Conservation (phyloP, 768 basidiomycete species). For the Collybiopsis luxurians region DNA sequence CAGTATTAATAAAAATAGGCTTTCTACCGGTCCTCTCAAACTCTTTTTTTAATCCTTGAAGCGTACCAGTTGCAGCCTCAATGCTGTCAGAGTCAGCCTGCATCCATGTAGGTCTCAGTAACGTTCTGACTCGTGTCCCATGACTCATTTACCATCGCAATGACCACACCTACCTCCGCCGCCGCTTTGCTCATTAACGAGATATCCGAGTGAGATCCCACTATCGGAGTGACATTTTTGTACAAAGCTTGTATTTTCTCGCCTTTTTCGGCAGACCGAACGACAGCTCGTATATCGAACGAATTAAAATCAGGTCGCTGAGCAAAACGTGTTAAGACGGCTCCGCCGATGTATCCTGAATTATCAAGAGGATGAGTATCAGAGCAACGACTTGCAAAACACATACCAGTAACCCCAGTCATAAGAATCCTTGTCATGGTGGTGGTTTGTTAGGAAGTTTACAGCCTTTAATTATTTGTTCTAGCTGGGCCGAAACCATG, state of each 20-base stretch:
- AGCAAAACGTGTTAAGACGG: too few species aligned
- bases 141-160: background rate
- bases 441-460: background rate
- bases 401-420: constrained; percentile 8
- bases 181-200: constrained; percentile 1
- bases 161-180: constrained; percentile 6
- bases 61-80: constrained; percentile 27
- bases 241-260: constrained; percentile 5
- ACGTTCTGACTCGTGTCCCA: background rate
- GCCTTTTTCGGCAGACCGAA: constrained; percentile 7
- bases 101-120: background rate
- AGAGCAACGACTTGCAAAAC: too few species aligned
- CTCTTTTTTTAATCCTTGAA: constrained; percentile 34
- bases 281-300: constrained; percentile 2
- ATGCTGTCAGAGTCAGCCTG: constrained; percentile 39
- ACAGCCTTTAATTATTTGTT: too few species aligned
- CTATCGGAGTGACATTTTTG: background rate
- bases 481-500: too few species aligned
- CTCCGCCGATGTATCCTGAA: background rate
- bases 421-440: constrained; percentile 9
- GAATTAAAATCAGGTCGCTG: constrained; percentile 3
- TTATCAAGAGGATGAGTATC: background rate
- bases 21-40: constrained; percentile 24
- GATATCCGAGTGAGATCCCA: constrained; percentile 7
- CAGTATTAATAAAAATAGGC: constrained; percentile 41